A percentile compares a stretch with the other conserved stretches of the same genome.
These are phyloP conservation scores for Leptographium procerum DNA, from an alignment of 2,329 filamentous ascomycete genomes.

Conservation along the genomic window DNA sequence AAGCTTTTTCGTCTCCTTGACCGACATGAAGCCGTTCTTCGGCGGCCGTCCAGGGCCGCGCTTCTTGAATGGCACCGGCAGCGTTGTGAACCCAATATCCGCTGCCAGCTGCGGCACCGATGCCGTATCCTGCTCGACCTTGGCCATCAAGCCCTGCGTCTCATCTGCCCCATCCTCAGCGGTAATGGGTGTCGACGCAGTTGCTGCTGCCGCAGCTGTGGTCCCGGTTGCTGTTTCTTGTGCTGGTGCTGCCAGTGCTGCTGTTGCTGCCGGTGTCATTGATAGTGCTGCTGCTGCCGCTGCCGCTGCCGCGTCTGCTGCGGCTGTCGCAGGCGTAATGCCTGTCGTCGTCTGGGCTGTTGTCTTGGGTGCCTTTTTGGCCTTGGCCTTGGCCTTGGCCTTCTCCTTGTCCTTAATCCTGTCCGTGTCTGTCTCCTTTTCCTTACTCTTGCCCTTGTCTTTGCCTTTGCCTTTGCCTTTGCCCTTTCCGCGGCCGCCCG, in stretches of 20 bases:
- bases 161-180: not conserved
- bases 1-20: constrained; percentile 55
- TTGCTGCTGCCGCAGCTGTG: not conserved
- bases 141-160: not conserved
- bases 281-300: not conserved
- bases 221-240: not conserved
- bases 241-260: not conserved
- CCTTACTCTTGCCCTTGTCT: not conserved
- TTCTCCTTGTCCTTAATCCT: not conserved
- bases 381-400: constrained; percentile 14
- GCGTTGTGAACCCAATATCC: constrained; percentile 16
- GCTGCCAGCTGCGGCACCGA: not conserved
- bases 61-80: constrained; percentile 44
- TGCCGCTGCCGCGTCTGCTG: not conserved
- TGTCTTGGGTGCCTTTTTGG: constrained; percentile 16
- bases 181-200: not conserved
- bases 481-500: constrained; percentile 16
- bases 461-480: not conserved
- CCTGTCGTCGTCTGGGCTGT: not conserved
- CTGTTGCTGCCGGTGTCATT: not conserved
- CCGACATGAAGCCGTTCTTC: constrained; percentile 71
- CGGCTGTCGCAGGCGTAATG: not conserved
- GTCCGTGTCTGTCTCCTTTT: not conserved
- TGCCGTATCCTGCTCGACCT: not conserved
- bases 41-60: constrained; percentile 71